Percentiles rank a stretch among this genome's conserved stretches.
These are phyloP conservation scores for Moricandia arvensis DNA, from an alignment of 345 rosid genomes.

Conservation along the genomic window DNA sequence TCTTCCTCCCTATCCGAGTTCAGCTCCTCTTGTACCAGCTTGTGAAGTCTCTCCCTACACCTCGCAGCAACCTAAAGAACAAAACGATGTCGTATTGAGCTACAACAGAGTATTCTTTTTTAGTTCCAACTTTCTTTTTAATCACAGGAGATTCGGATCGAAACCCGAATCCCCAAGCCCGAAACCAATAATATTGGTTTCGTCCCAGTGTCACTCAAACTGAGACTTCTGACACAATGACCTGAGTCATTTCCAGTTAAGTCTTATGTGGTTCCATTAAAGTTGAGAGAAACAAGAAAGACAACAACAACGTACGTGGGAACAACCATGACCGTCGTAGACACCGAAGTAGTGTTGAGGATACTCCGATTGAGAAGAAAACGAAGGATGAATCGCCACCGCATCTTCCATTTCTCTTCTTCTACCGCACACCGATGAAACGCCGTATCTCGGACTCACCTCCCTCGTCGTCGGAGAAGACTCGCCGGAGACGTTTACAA, in stretches of 20 bases:
- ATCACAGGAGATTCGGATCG: no score
- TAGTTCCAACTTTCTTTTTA: no score
- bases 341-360: slow-evolving; percentile 60
- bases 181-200: no score
- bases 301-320: slow-evolving; percentile 46
- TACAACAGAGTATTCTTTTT: neutral
- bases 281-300: no score
- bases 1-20: slow-evolving; percentile 10
- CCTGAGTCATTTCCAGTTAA: no score
- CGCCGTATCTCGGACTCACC: slow-evolving; percentile 53
- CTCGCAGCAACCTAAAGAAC: slow-evolving; percentile 48
- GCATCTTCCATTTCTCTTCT: slow-evolving; percentile 88
- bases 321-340: slow-evolving; percentile 76
- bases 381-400: slow-evolving; percentile 55
- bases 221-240: no score
- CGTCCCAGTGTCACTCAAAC: no score
- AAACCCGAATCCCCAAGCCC: no score
- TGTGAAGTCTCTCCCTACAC: slow-evolving; percentile 62
- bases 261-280: no score
- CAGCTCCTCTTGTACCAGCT: slow-evolving; percentile 49
- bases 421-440: slow-evolving; percentile 73
- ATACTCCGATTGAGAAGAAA: slow-evolving; percentile 24
- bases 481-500: neutral
- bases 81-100: slow-evolving; percentile 9
- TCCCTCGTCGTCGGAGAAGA: slow-evolving; percentile 13